Percentiles rank a stretch among this genome's conserved stretches.
Conservation (phyloP, 139 green algal genomes). For the Tetraselmis chui region DNA sequence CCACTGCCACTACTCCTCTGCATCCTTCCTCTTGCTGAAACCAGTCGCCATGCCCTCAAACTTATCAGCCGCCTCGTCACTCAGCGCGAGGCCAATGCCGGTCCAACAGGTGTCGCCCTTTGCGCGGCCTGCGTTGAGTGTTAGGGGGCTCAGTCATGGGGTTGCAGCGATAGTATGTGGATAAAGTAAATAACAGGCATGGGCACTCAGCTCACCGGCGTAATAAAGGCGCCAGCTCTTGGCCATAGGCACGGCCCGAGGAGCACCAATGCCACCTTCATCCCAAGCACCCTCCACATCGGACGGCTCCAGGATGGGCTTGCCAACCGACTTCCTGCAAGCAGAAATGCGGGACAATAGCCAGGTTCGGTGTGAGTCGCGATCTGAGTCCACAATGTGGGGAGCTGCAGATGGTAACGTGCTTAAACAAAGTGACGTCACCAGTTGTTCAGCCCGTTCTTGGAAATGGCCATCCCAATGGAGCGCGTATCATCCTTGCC, state of each 20-base stretch:
- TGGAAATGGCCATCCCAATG: slow-evolving; percentile 71
- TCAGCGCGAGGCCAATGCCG: slow-evolving; percentile 50
- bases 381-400: background rate
- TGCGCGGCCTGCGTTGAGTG: background rate
- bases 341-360: background rate
- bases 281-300: slow-evolving; percentile 58
- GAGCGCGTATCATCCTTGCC: slow-evolving; percentile 45
- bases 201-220: slow-evolving; percentile 23
- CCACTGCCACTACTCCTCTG: no score
- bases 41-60: background rate
- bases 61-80: slow-evolving; percentile 6
- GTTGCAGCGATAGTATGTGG: no score
- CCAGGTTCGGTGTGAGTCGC: no score
- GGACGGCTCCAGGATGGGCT: slow-evolving; percentile 18
- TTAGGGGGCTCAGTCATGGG: no score
- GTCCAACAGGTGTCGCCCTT: slow-evolving; percentile 19
- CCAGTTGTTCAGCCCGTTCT: slow-evolving; percentile 50
- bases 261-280: slow-evolving; percentile 59
- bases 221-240: slow-evolving; percentile 79
- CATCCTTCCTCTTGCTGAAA: background rate
- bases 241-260: slow-evolving; percentile 77
- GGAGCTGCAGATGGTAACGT: background rate
- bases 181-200: no score
- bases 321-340: background rate
- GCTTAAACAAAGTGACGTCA: background rate